A percentile compares a stretch with the other conserved stretches of the same genome.
These are phyloP conservation scores for Gnomoniopsis smithogilvyi DNA, from an alignment of 2,329 filamentous ascomycete genomes.

Conservation along the genomic window DNA sequence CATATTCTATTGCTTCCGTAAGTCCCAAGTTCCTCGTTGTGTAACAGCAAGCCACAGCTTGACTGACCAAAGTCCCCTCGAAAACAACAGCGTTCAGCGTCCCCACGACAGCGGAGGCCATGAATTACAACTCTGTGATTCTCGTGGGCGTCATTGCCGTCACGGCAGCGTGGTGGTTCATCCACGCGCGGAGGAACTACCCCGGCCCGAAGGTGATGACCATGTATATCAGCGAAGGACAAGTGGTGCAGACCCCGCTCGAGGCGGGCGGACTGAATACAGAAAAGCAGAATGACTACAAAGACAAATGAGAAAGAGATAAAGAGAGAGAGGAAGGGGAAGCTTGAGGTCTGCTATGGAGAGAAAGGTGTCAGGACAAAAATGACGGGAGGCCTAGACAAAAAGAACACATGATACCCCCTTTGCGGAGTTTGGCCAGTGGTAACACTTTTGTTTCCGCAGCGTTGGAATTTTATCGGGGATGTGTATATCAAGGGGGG, in stretches of 20 bases:
- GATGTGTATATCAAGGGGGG: too few species aligned
- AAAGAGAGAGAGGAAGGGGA: background rate
- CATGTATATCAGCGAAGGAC: conserved; percentile 36
- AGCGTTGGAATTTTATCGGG: too few species aligned
- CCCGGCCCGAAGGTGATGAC: conserved; percentile 47
- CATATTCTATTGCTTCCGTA: conserved; percentile 59
- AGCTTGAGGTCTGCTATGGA: too few species aligned
- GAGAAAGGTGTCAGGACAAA: background rate
- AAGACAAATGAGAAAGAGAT: background rate
- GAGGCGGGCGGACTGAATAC: conserved; percentile 14
- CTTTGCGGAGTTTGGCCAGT: too few species aligned
- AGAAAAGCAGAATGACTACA: background rate
- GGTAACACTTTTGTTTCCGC: too few species aligned
- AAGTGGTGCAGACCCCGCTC: conserved; percentile 3
- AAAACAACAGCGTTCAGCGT: conserved; percentile 34
- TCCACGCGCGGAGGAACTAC: conserved; percentile 45
- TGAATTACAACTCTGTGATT: conserved; percentile 56
- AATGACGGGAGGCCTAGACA: too few species aligned
- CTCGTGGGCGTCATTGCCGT: conserved; percentile 45
- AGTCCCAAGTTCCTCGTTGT: conserved; percentile 21
- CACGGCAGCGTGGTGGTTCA: conserved; percentile 47
- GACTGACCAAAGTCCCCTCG: background rate
- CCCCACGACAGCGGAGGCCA: conserved; percentile 37
- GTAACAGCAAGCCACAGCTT: background rate
- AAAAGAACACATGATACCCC: too few species aligned